These are phyloP conservation scores for Leccinum obscurum DNA, from an alignment of 768 basidiomycete species.

Conservation along the genomic window DNA sequence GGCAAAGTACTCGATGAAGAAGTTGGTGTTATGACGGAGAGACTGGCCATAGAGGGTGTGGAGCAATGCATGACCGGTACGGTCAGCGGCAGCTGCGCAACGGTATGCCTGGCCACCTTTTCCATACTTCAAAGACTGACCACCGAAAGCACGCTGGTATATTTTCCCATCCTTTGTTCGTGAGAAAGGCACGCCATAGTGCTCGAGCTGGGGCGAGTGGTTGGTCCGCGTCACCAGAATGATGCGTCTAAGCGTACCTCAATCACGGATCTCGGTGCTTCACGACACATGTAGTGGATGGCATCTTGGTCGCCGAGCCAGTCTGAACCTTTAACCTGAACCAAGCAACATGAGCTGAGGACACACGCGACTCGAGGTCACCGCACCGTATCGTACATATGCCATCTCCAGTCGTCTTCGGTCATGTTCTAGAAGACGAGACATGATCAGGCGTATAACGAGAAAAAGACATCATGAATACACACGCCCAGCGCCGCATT, in stretches of 20 bases:
- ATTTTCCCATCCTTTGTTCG: constrained; percentile 99
- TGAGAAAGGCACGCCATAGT: constrained; percentile 98
- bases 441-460: constrained; percentile 6
- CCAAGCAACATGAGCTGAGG: constrained; percentile 17
- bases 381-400: constrained; percentile 94
- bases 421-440: constrained; percentile 80
- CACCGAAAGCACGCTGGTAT: constrained; percentile 99
- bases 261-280: constrained; percentile 91
- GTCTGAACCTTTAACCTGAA: constrained; percentile 95
- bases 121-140: constrained; percentile 94
- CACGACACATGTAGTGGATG: constrained; percentile 99
- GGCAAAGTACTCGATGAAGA: constrained; percentile 99
- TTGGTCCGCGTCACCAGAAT: not conserved
- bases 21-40: constrained; percentile 97
- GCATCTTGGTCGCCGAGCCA: constrained; percentile 99
- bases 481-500: constrained; percentile 94
- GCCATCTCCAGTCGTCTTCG: constrained; percentile 99
- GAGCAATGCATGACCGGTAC: constrained; percentile 96
- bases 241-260: constrained; percentile 54
- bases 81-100: constrained; percentile 97
- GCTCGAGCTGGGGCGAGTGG: constrained; percentile 71
- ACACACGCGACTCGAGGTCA: not conserved
- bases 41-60: constrained; percentile 99
- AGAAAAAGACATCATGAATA: constrained; percentile 16
- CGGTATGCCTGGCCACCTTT: constrained; percentile 99